A percentile compares a stretch with the other conserved stretches of the same genome.
Evolutionary conservation across 768 basidiomycete genomes (phyloP).

Genomic region (Pholiota microspora): DNA sequence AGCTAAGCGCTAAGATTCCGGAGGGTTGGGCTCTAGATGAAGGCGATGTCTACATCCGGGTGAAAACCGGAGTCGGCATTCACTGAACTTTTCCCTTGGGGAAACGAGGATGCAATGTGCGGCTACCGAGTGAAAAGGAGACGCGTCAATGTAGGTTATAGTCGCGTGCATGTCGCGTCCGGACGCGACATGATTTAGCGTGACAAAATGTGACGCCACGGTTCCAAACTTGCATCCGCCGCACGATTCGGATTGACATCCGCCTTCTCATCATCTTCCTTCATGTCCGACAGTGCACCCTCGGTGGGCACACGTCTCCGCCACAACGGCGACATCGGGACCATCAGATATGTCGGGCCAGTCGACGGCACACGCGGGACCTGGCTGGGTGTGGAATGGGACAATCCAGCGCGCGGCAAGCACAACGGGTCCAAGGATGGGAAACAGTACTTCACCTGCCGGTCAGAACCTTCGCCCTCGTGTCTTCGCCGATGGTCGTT

Average conservation of each 20-base stretch:
- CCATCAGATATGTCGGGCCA: conserved; percentile 65
- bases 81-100: too few species aligned
- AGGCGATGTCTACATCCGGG: too few species aligned
- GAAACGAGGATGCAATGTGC: too few species aligned
- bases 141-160: too few species aligned
- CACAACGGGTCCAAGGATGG: conserved; percentile 84
- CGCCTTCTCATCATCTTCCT: conserved; percentile 6
- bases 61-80: too few species aligned
- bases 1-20: too few species aligned
- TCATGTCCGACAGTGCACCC: conserved; percentile 27
- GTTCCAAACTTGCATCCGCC: too few species aligned
- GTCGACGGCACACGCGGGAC: conserved; percentile 61
- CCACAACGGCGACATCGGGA: conserved; percentile 56
- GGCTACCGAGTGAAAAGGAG: too few species aligned
- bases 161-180: too few species aligned
- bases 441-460: conserved; percentile 73
- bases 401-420: conserved; percentile 79
- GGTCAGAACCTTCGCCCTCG: conserved; percentile 41
- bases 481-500: background rate
- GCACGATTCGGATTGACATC: conserved; percentile 10
- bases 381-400: conserved; percentile 99
- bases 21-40: too few species aligned
- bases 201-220: too few species aligned
- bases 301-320: conserved; percentile 53
- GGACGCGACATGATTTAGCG: too few species aligned